Evolutionary conservation across 306 rosid species (phyloP), one percentile per base, ranked within the genome.

Genomic region (Senna tora): DNA sequence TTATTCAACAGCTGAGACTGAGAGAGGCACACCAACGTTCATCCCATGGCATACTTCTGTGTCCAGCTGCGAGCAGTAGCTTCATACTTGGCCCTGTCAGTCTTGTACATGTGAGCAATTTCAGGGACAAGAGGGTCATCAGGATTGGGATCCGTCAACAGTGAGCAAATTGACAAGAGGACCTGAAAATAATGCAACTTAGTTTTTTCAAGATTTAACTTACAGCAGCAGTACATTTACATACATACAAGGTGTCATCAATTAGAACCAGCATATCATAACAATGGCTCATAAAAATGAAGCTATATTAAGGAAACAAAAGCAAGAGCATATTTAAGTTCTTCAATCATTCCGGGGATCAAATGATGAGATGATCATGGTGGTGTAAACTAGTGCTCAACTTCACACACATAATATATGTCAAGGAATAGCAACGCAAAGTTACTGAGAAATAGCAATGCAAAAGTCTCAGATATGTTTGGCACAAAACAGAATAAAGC

Each of bases 41-140:
- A 92, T 65, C 96, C 92, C 96, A 88, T 89, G 65, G 96, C 89
- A 56, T 92, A 92, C 85, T 89, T 92, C 76, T 89, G 94, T 7
- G 96, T 83, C 96, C 97, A 92, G 79, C 94, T 89, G 84, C 94
- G 97, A 65, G 97, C 94, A n/a, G 96, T 92, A n/a, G 92, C 66
- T 77, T 92, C 97, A 57, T 89, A 92, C 79, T 89, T 92, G 50
- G 80, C 79, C 78, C 84, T 80, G 85, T 92, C 96, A 0, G 88
- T 80, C 92, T 92, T 92, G 84, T 90, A 92, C 94, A 92, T 92
- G 84, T 89, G 98, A 1, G 96, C 98, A 32, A 92, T 92, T 79
- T 92, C 95, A 5, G 95, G 98, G 63, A 89, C 92, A 45, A 88
- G 96, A 0, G 95, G 97, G 65, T 92, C 97, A 11, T 92, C 96